Evolutionary conservation across 2,329 filamentous ascomycete species (phyloP).

Genomic region (Ascochyta lentis): DNA sequence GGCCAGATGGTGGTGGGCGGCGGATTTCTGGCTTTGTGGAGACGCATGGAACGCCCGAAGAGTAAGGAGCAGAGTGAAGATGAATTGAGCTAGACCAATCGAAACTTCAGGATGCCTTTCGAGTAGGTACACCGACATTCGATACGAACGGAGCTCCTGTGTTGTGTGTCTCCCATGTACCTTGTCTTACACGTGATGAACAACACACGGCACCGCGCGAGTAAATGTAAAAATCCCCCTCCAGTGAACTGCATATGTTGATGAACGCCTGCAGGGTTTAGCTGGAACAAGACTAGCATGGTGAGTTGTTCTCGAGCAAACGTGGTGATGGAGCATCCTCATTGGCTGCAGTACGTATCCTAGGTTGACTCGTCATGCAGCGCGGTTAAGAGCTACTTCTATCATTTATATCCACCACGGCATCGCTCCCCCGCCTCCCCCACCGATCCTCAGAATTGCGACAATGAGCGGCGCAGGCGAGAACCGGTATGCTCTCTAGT

Average conservation of each 20-base stretch:
- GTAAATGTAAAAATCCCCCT: conserved; percentile 12
- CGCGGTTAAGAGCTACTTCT: conserved; percentile 30
- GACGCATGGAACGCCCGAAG: conserved; percentile 37
- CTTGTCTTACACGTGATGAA: conserved; percentile 16
- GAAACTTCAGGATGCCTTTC: conserved; percentile 1
- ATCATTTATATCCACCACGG: conserved; percentile 40
- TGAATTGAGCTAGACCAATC: conserved; percentile 10
- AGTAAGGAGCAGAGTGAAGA: conserved; percentile 11
- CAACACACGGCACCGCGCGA: conserved; percentile 17
- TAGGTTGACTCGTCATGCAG: conserved; percentile 27
- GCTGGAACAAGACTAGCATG: conserved; percentile 14
- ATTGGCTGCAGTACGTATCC: conserved; percentile 35
- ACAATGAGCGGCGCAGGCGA: conserved; percentile 50
- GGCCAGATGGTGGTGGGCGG: conserved; percentile 46
- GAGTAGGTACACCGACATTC: conserved; percentile 13
- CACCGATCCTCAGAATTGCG: conserved; percentile 27
- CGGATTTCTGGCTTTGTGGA: conserved; percentile 48
- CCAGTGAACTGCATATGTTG: conserved; percentile 13
- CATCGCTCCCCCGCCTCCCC: conserved; percentile 36
- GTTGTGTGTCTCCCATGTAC: conserved; percentile 2
- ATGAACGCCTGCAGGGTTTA: conserved; percentile 16
- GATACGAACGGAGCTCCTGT: neutral
- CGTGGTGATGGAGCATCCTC: conserved; percentile 14
- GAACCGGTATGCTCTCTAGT: conserved; percentile 40
- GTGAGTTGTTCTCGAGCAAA: conserved; percentile 17